Evolutionary conservation across 129 eudicot genomes (phyloP).

Genomic region (Pseudognaphalium luteoalbum): DNA sequence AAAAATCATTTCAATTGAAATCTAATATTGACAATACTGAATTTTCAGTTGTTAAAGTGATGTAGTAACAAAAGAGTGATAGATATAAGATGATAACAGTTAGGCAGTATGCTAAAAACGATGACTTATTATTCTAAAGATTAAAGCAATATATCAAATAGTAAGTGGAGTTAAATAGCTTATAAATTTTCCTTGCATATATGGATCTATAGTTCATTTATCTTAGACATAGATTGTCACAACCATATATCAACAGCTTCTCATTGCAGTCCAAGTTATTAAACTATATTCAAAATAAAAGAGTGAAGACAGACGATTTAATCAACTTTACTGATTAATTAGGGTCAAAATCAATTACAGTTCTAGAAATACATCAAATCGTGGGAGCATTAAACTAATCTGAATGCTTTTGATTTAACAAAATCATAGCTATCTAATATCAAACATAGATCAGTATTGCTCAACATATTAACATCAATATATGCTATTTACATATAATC

Average conservation of each 20-base stretch:
- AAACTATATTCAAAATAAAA: background rate
- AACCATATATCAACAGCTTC: background rate
- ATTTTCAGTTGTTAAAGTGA: background rate
- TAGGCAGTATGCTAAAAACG: constrained; percentile 41
- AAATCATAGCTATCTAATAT: background rate
- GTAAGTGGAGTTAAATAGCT: background rate
- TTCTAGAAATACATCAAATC: background rate
- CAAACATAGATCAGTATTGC: no score
- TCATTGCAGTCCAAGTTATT: no score
- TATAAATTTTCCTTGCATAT: constrained; percentile 2
- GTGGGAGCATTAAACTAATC: background rate
- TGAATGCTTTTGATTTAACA: background rate
- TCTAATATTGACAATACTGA: background rate
- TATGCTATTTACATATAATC: background rate
- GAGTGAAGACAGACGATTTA: no score
- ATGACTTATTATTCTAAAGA: background rate
- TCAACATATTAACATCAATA: no score
- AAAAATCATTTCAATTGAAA: constrained; percentile 1
- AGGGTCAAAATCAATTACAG: background rate
- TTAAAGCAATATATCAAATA: background rate
- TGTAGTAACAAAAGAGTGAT: background rate
- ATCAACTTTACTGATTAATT: background rate
- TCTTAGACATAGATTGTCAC: background rate
- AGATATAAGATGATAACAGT: background rate
- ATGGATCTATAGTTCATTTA: no score